A percentile compares a stretch with the other conserved stretches of the same genome.
Conservation (phyloP, 2,329 filamentous ascomycete species). For the Paracamarosporium sp. region DNA sequence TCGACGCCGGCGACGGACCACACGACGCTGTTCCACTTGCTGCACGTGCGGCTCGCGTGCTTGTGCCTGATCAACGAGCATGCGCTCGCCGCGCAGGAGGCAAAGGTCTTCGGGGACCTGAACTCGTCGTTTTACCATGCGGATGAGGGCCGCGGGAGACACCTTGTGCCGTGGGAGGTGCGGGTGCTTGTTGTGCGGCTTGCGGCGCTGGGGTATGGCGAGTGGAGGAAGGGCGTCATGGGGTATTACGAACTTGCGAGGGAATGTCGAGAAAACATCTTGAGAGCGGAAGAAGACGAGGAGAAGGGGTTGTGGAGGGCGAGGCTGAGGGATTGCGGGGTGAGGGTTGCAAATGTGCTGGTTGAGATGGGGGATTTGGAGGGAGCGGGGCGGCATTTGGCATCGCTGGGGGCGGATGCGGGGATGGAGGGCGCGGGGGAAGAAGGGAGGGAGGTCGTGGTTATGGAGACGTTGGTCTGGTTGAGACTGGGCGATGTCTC, state of each 20-base stretch:
- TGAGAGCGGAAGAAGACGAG: constrained; percentile 51
- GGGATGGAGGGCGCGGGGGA: not conserved
- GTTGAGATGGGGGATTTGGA: constrained; percentile 88
- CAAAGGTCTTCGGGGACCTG: constrained; percentile 67
- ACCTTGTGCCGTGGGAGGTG: constrained; percentile 84
- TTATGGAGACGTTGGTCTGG: constrained; percentile 70
- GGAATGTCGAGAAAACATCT: constrained; percentile 72
- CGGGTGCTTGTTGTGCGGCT: constrained; percentile 83
- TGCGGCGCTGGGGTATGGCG: constrained; percentile 84
- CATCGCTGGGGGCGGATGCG: constrained; percentile 55
- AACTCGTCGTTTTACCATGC: constrained; percentile 58
- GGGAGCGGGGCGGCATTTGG: constrained; percentile 77
- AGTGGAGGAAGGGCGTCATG: constrained; percentile 83
- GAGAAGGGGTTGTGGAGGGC: constrained; percentile 72
- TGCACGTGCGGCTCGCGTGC: constrained; percentile 83
- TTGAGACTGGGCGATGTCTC: constrained; percentile 79
- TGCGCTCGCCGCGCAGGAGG: constrained; percentile 64
- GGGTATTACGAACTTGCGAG: constrained; percentile 87
- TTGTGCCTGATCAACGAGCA: constrained; percentile 77
- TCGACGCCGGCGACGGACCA: constrained; percentile 62
- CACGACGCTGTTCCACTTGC: constrained; percentile 72
- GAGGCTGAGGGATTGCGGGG: constrained; percentile 76
- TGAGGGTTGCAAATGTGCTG: constrained; percentile 68
- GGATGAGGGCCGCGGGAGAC: constrained; percentile 8
- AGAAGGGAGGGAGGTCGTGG: constrained; percentile 17